Evolutionary conservation across 192 early-diverging fungal species (phyloP).

Genomic region (Lunasporangiospora selenospora): DNA sequence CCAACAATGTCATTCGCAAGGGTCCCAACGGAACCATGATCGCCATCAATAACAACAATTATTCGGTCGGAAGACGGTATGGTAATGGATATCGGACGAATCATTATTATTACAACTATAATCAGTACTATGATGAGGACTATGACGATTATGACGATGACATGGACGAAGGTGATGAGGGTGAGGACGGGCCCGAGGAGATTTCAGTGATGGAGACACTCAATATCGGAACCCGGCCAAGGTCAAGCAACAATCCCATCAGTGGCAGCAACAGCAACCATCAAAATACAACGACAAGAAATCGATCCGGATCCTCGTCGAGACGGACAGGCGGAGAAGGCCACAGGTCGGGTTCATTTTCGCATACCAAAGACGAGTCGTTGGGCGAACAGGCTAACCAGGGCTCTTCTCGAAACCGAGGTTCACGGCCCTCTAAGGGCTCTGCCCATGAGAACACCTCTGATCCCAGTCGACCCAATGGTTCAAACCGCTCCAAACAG

Average conservation of each 20-base stretch:
- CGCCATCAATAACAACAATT: not conserved
- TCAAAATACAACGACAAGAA: not conserved
- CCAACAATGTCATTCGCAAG: constrained; percentile 12
- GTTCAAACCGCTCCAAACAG: not conserved
- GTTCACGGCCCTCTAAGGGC: too few species aligned
- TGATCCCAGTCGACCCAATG: not conserved
- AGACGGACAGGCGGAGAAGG: too few species aligned
- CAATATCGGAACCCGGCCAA: constrained; percentile 35
- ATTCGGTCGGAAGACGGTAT: not conserved
- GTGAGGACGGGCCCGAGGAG: constrained; percentile 5
- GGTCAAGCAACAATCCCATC: constrained; percentile 19
- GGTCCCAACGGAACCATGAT: constrained; percentile 2
- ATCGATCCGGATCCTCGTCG: not conserved
- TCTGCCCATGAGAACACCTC: too few species aligned
- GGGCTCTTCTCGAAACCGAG: too few species aligned
- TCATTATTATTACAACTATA: constrained; percentile 28
- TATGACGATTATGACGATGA: constrained; percentile 25
- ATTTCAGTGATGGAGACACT: constrained; percentile 47
- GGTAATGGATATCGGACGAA: constrained; percentile 22
- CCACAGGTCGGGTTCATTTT: too few species aligned
- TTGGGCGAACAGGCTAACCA: too few species aligned
- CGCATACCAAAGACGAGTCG: too few species aligned
- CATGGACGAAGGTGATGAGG: constrained; percentile 19
- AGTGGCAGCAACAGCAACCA: constrained; percentile 8
- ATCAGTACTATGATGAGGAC: constrained; percentile 25